Evolutionary conservation across 805 yeast species (phyloP).

Genomic region (Ogataea naganishii): DNA sequence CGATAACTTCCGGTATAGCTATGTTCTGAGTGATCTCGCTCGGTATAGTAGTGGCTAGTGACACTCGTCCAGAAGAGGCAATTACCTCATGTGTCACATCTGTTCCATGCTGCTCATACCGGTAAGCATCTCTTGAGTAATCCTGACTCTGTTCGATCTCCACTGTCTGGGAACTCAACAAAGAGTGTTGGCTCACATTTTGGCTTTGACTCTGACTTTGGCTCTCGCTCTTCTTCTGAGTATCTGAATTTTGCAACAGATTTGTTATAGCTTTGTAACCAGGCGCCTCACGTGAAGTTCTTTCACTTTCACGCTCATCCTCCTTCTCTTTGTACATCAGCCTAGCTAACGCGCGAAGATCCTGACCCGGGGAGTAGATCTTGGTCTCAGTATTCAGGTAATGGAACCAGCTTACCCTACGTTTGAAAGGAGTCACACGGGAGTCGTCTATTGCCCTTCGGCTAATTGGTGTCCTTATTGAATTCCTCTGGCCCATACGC

Average conservation of each 20-base stretch:
- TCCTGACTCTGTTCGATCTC: no score
- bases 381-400: slow-evolving; percentile 4
- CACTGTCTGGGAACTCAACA: no score
- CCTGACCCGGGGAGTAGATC: slow-evolving; percentile 24
- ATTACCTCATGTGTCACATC: no score
- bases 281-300: no score
- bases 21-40: slow-evolving; percentile 18
- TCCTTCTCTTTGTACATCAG: slow-evolving; percentile 18
- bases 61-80: slow-evolving; percentile 16
- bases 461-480: slow-evolving; percentile 10
- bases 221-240: no score
- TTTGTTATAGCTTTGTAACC: no score
- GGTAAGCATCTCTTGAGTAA: no score
- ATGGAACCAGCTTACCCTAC: slow-evolving; percentile 2
- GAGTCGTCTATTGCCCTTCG: slow-evolving; percentile 1
- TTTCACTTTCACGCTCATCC: slow-evolving; percentile 10
- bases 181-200: no score
- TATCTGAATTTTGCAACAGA: no score
- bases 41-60: slow-evolving; percentile 15
- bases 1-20: slow-evolving; percentile 26
- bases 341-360: slow-evolving; percentile 20
- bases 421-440: not conserved
- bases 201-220: no score
- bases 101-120: slow-evolving; percentile 9
- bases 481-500: no score